phyloP scores from a whole-genome alignment of 176 grass and related monocot genomes.

The Juncus inflexus region DNA sequence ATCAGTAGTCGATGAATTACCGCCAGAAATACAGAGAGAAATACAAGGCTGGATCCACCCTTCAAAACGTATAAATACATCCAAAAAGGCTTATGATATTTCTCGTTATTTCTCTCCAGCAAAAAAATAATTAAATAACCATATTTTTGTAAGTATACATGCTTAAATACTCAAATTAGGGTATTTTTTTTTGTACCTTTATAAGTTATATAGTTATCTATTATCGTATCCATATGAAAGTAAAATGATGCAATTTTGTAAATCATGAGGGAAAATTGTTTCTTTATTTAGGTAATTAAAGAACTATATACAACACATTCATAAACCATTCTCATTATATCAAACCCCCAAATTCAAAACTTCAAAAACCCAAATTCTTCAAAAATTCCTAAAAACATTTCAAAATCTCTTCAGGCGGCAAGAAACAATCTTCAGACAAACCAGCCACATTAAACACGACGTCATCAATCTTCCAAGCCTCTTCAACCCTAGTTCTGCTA shows the following conservation, averaged over 20 bases:
- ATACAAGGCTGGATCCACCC: conserved; percentile 64
- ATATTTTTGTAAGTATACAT: not conserved
- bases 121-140: conserved; percentile 22
- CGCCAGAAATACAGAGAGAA: conserved; percentile 78
- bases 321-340: not conserved
- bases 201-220: too few relatives aligned
- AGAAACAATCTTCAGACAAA: conserved; percentile 38
- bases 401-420: conserved; percentile 38
- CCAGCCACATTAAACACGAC: conserved; percentile 44
- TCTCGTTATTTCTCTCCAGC: conserved; percentile 61
- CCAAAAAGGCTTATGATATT: conserved; percentile 56
- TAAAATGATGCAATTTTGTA: too few relatives aligned
- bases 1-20: conserved; percentile 69
- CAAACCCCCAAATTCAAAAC: not conserved
- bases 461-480: conserved; percentile 46
- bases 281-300: not conserved
- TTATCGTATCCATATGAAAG: too few relatives aligned
- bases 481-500: conserved; percentile 29
- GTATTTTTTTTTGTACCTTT: too few relatives aligned
- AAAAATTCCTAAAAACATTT: conserved; percentile 18
- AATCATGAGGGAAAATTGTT: too few relatives aligned
- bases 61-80: conserved; percentile 44
- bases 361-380: conserved; percentile 5
- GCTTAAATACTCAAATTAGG: too few relatives aligned
- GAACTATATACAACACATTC: conserved; percentile 16